These are phyloP conservation scores for Aspergillus ostianus DNA, from an alignment of 495 filamentous ascomycete genomes.

Conservation along the genomic window DNA sequence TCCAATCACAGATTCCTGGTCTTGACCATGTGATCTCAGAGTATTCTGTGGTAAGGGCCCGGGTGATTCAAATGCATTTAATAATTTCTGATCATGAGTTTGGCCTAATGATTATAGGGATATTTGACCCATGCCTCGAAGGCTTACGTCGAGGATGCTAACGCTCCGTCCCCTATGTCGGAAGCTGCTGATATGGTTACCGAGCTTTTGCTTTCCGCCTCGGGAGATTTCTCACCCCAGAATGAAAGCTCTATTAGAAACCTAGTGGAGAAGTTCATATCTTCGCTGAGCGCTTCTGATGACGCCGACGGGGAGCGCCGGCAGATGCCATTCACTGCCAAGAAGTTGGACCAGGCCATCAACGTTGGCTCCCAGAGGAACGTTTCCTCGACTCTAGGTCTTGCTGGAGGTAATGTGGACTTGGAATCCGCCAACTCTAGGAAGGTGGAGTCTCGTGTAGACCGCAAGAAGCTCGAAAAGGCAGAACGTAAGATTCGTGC, in stretches of 20 bases:
- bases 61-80: conserved; percentile 2
- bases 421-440: conserved; percentile 86
- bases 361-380: conserved; percentile 92
- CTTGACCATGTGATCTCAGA: conserved; percentile 88
- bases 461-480: conserved; percentile 99
- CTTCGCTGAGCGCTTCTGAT: conserved; percentile 70
- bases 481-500: conserved; percentile 96
- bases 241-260: conserved; percentile 75
- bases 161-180: conserved; percentile 66
- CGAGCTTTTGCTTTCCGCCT: conserved; percentile 84
- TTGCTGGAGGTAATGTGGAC: conserved; percentile 81
- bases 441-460: conserved; percentile 96
- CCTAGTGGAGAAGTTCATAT: conserved; percentile 88
- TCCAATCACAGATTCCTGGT: conserved; percentile 79
- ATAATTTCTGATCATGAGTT: conserved; percentile 1
- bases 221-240: conserved; percentile 67
- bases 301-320: conserved; percentile 66
- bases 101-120: conserved; percentile 48
- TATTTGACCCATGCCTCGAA: conserved; percentile 92
- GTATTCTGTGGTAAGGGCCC: conserved; percentile 68
- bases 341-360: conserved; percentile 89
- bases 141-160: conserved; percentile 69
- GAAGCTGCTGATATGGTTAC: conserved; percentile 85
- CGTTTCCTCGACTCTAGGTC: conserved; percentile 89
- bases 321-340: conserved; percentile 71